Base-by-base conservation (phyloP, 768 basidiomycete genomes). In the Tricholoma bakamatsutake region DNA sequence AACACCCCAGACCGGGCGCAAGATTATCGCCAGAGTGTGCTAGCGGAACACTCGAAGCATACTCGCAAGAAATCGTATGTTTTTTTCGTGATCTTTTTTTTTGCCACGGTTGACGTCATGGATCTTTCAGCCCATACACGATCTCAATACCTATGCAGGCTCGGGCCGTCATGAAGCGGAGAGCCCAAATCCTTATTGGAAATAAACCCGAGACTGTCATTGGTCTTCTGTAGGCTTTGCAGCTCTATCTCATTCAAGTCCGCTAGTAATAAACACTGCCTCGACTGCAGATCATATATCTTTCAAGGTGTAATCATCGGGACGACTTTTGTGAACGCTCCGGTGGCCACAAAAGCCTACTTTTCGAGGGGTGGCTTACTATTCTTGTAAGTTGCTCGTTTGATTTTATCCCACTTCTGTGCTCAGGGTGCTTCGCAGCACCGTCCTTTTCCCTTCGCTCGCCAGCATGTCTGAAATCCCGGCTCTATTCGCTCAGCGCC, bases 401-500 rank as follows among this genome's bases (percentile, higher is more conserved):
- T 9, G 3, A 24, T 24, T 24, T 24, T 3, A 24, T 24, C 21
- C 21, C 21, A 24, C 8, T 48, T 8, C 3, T 17, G 9, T 17
- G 3, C 8, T 27, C n/a, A 12, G 28, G 9, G 30, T 31, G 3
- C 28, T 31, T 7, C 15, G 7, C 31, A 86, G 84, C 52, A 67
- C 84, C 1, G 66, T 86, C 4, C 74, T 88, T 11, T 82, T 87
- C 58, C 71, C 80, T 3, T 82, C 81, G 0, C 65, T 89, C 21
- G 73, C 78, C 2, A 73, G 79, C 11, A 80, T 87, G 81, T 74
- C 87, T 7, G 85, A 87, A 64, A 83, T 87, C 39, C 80, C 83
- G 34, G 70, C 84, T 0, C 67, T 87, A n/a, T 87, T 80, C 61
- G 59, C 67, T 4, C 84, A 85, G 61, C 79, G 85, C 4, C 80